Base-by-base conservation (phyloP, 495 filamentous ascomycete species). In the Cudoniella acicularis region DNA sequence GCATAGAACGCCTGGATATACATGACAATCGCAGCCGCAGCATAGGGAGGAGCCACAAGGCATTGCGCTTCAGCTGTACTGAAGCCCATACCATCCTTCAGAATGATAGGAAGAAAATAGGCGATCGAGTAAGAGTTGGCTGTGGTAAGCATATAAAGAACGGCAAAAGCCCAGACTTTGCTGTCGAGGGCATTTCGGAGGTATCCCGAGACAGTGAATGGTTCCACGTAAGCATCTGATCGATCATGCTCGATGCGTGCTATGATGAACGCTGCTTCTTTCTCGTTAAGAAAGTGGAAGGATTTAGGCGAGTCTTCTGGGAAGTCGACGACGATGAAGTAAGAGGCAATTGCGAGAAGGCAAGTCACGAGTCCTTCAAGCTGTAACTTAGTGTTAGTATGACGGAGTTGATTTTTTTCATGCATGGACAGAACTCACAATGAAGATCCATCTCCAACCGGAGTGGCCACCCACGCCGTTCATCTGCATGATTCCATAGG, bases 331-430 rank as follows among this genome's bases (percentile, higher is more conserved):
- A 86, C 63, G 57, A 80, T 70, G 61, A 79, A 66, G 43, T 76
- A 82, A 40, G 74, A 75, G 11, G 76, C 53, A 18, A 68, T 52
- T 0, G 87, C 83, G 20, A 89, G 75, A 0, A 86, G 36, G 1
- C 90, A 74, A 0, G 90, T 92, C 10, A 84, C 68, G 4, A 89
- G 73, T 2, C 88, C 88, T 74, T 90, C 88, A 78, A 69, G 59
- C 16, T 79, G 62, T 13, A 73, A 72, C 20, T 79, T 0, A 72
- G 71, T 10, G 77, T 80, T 30, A 81, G 69, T n/a, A 65, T 46
- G 26, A 56, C 67, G 69, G 26, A 9, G 2, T 76, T 67, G 51
- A 79, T 73, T 58, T 73, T 78, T 52, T 75, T 72, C 40, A 23
- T 54, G 57, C n/a, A n/a, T n/a, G 45, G 54, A 50, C 26, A 41